A percentile compares a stretch with the other conserved stretches of the same genome.
Evolutionary conservation across 2,329 filamentous ascomycete genomes (phyloP).

Genomic region (Ceratocystis alfenasii): DNA sequence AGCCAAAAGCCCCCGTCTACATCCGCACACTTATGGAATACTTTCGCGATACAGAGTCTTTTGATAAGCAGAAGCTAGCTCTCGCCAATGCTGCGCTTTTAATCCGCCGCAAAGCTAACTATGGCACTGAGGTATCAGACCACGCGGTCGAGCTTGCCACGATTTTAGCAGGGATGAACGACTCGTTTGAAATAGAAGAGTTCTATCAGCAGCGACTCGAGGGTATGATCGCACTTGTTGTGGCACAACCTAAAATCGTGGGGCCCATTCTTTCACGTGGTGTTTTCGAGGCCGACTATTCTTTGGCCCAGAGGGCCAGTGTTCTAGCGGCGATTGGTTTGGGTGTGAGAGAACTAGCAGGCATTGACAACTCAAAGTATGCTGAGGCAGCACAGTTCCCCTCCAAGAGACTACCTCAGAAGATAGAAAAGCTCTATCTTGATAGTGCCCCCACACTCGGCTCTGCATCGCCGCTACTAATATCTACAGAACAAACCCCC

Average conservation of each 20-base stretch:
- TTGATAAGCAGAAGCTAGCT: constrained; percentile 72
- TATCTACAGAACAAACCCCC: constrained; percentile 13
- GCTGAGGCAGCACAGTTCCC: constrained; percentile 51
- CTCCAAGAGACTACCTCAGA: constrained; percentile 63
- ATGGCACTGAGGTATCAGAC: constrained; percentile 76
- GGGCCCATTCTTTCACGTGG: constrained; percentile 72
- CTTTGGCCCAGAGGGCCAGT: constrained; percentile 67
- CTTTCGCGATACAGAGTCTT: constrained; percentile 68
- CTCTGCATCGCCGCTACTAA: constrained; percentile 15
- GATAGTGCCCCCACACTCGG: constrained; percentile 26
- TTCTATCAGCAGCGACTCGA: constrained; percentile 68
- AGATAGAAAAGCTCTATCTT: constrained; percentile 60
- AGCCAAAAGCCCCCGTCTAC: constrained; percentile 76
- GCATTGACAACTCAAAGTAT: constrained; percentile 50
- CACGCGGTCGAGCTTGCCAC: constrained; percentile 72
- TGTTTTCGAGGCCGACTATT: constrained; percentile 88
- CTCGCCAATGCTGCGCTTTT: constrained; percentile 64
- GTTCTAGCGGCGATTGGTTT: constrained; percentile 74
- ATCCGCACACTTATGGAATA: constrained; percentile 72
- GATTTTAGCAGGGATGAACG: constrained; percentile 65
- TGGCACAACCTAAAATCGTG: constrained; percentile 65
- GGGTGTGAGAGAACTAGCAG: constrained; percentile 71
- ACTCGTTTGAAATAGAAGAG: constrained; percentile 68
- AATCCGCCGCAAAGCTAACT: constrained; percentile 77
- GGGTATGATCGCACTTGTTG: constrained; percentile 67